Percentiles rank a stretch among this genome's conserved stretches.
Evolutionary conservation across 768 basidiomycete species (phyloP).

Genomic region (Suillus clintonianus): DNA sequence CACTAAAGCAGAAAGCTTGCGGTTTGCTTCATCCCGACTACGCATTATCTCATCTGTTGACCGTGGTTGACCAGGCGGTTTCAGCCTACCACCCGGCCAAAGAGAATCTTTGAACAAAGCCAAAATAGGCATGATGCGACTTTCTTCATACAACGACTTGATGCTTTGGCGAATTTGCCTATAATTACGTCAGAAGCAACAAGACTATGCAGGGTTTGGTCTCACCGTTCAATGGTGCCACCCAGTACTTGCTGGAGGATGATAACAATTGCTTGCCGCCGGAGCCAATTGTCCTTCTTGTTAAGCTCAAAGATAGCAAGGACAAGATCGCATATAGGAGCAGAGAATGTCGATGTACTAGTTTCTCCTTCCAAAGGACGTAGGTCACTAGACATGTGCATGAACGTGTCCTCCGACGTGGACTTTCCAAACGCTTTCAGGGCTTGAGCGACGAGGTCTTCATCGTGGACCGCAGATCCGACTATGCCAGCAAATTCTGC

Average conservation of each 20-base stretch:
- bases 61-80: conserved; percentile 59
- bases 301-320: conserved; percentile 93
- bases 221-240: conserved; percentile 92
- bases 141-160: conserved; percentile 63
- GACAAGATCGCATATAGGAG: conserved; percentile 91
- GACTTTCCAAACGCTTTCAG: conserved; percentile 69
- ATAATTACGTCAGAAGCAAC: conserved; percentile 6
- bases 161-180: conserved; percentile 89
- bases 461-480: conserved; percentile 76
- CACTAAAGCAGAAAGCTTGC: conserved; percentile 86
- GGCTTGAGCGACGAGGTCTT: conserved; percentile 82
- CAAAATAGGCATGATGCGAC: conserved; percentile 69
- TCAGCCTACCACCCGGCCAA: conserved; percentile 86
- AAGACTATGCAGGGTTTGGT: conserved; percentile 6
- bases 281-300: conserved; percentile 95
- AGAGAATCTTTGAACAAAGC: conserved; percentile 68
- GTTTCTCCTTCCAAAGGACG: conserved; percentile 87
- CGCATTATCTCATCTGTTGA: conserved; percentile 77
- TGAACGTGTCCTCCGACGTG: conserved; percentile 65
- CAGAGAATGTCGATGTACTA: conserved; percentile 85
- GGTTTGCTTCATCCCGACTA: conserved; percentile 85
- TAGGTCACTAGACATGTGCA: conserved; percentile 75
- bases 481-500: conserved; percentile 86
- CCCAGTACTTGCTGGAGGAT: conserved; percentile 95
- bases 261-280: conserved; percentile 93